Evolutionary conservation across 2,329 filamentous ascomycete species (phyloP), one percentile per base, ranked within the genome.

Genomic region (Peltaster fructicola): DNA sequence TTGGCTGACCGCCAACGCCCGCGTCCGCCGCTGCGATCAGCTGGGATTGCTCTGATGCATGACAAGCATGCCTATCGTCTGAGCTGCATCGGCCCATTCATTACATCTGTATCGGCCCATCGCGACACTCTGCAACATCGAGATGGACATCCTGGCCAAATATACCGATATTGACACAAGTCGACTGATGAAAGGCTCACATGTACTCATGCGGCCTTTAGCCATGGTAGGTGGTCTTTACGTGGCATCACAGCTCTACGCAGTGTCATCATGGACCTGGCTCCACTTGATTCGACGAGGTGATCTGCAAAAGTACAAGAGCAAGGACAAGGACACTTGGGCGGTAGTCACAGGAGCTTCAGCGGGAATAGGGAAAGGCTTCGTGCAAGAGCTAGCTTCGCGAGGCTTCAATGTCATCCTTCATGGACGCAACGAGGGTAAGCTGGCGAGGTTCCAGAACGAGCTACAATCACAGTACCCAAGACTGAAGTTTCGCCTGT

Each of bases 351-450:
- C 63, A 1, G 63, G 63, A 13, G 53, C 59, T 8, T 58, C 52
- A 3, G 61, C 62, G 22, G 65, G 63, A 6, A 63, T 67, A 14
- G 64, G 65, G 7, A 44, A 47, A 15, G 55, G 47, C 0, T 55
- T 67, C 27, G 52, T 55, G 3, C 39, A 54, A 23, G 56, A 63
- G 35, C 56, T 69, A 16, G 57, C 57, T 7, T 29, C 35, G 0
- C 46, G 44, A 9, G 61, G 61, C 19, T 66, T 67, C 52, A 59
- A 65, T 35, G 48, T 69, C 13, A 48, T 67, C 8, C 40, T 68
- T 11, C 63, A 68, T 34, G 63, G 64, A 10, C 55, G 61, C 11
- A 63, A 61, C 29, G 30, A 34, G 5, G 33, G 43, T 5, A 67
- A 65, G 36, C 50, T 68, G 4, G 37, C 48, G 2, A 29, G 30